A percentile compares a stretch with the other conserved stretches of the same genome.
phyloP scores from a whole-genome alignment of 345 rosid genomes.

The Salix udensis region DNA sequence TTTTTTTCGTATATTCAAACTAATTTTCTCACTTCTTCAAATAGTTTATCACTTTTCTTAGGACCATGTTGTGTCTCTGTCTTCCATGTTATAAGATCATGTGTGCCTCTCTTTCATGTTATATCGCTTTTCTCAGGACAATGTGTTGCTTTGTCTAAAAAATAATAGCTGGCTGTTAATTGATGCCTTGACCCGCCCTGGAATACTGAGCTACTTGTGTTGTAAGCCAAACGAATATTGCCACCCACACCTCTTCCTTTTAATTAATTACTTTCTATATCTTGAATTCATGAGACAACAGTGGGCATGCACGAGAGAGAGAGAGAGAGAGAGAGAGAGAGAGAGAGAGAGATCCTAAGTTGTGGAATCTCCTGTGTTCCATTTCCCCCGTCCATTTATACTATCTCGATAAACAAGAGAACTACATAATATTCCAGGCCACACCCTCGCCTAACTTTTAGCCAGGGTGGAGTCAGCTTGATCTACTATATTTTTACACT shows the following conservation, averaged over 20 bases:
- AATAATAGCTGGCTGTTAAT: too few species aligned
- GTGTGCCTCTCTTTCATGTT: not conserved
- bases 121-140: not conserved
- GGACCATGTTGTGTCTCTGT: too few species aligned
- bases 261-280: not conserved
- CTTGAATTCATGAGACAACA: not conserved
- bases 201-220: not conserved
- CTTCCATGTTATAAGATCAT: not conserved
- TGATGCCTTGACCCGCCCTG: not conserved
- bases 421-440: conserved; percentile 16
- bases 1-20: not conserved
- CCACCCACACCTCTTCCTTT: not conserved
- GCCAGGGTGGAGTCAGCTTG: conserved; percentile 1
- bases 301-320: conserved; percentile 1
- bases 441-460: conserved; percentile 1
- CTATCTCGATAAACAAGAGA: conserved; percentile 18
- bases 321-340: too few species aligned
- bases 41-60: not conserved
- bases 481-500: not conserved
- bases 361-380: conserved; percentile 19
- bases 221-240: not conserved
- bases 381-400: conserved; percentile 18
- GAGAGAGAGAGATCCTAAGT: not conserved
- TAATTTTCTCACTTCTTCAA: not conserved
- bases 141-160: too few species aligned